These are phyloP conservation scores for Fusarium verticillioides DNA, from an alignment of 2,329 filamentous ascomycete genomes.

Conservation along the genomic window DNA sequence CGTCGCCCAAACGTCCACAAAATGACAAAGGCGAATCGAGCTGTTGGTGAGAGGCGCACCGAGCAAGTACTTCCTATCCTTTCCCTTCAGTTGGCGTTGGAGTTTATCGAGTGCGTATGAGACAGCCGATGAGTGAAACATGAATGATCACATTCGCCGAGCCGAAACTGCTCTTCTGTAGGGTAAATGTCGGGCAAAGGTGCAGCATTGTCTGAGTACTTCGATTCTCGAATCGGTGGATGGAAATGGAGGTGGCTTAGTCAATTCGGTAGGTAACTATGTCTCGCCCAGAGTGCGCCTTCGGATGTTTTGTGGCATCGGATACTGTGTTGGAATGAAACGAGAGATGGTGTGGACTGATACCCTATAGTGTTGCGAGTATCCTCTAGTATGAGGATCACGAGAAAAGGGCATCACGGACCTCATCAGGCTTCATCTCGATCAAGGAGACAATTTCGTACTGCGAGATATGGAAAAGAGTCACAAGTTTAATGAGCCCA, in stretches of 20 bases:
- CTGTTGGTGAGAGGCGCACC: background rate
- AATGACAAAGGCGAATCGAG: background rate
- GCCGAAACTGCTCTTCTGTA: conserved; percentile 2
- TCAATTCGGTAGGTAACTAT: background rate
- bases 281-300: conserved; percentile 2
- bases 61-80: background rate
- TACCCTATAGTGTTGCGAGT: background rate
- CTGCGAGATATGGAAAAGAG: conserved; percentile 3
- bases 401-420: background rate
- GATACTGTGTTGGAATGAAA: conserved; percentile 13
- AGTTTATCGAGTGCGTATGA: conserved; percentile 6
- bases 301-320: background rate
- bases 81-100: conserved; percentile 9
- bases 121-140: conserved; percentile 8
- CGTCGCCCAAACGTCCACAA: background rate
- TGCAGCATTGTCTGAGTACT: conserved; percentile 3
- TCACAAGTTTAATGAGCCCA: conserved; percentile 25
- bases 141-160: background rate
- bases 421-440: background rate
- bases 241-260: background rate
- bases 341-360: background rate
- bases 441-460: background rate
- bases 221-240: background rate
- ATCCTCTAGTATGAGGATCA: background rate
- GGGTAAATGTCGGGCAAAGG: conserved; percentile 7